phyloP scores from a whole-genome alignment of 768 basidiomycete species.

The Collybia sordida region DNA sequence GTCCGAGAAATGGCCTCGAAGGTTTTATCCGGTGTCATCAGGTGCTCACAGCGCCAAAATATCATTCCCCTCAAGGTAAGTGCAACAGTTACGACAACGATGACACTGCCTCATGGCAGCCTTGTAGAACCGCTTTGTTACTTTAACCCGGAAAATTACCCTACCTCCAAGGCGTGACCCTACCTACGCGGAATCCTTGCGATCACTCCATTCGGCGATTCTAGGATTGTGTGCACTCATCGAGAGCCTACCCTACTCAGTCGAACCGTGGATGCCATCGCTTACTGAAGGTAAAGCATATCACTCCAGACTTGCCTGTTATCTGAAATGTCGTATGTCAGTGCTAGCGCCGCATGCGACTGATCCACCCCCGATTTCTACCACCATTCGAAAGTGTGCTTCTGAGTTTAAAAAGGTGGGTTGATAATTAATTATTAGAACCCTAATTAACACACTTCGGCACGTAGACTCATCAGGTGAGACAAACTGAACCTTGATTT shows the following conservation, averaged over 20 bases:
- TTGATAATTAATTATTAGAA: constrained; percentile 6
- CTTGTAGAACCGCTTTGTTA: constrained; percentile 75
- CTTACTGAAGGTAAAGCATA: constrained; percentile 65
- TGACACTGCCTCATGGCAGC: constrained; percentile 5
- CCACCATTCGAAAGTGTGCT: constrained; percentile 83
- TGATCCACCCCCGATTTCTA: constrained; percentile 88
- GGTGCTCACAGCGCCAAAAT: constrained; percentile 87
- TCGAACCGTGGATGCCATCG: constrained; percentile 88
- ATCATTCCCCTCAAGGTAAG: constrained; percentile 81
- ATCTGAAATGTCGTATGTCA: constrained; percentile 20
- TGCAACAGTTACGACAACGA: constrained; percentile 3
- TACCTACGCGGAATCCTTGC: constrained; percentile 68
- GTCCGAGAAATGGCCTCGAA: constrained; percentile 90
- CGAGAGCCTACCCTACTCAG: constrained; percentile 92
- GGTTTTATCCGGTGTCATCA: constrained; percentile 81
- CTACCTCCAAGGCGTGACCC: constrained; percentile 72
- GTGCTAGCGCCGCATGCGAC: constrained; percentile 78
- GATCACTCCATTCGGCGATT: constrained; percentile 82
- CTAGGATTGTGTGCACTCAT: constrained; percentile 89
- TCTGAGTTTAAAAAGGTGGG: constrained; percentile 84
- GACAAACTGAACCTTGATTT: constrained; percentile 8
- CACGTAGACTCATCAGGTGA: constrained; percentile 62
- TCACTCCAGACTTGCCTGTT: too few relatives aligned
- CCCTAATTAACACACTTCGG: constrained; percentile 12
- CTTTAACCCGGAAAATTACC: constrained; percentile 55